Base-by-base conservation (phyloP, 305 asterid genomes). In the Fraxinus nigra region DNA sequence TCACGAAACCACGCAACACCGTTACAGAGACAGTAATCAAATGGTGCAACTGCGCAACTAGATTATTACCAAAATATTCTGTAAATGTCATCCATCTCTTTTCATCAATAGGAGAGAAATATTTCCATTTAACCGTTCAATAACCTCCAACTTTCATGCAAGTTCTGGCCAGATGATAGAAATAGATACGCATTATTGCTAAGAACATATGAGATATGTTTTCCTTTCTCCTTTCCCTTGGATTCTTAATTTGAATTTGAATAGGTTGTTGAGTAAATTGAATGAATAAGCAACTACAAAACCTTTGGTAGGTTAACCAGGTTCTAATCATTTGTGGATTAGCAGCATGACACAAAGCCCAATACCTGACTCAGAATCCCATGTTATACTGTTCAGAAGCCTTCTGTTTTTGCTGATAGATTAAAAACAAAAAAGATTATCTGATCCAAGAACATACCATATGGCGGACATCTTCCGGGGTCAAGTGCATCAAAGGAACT, bases 381-480 rank as follows among this genome's bases (percentile, higher is more conserved):
- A 59, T 26, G 69, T 77, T 48, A 79, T 72, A 28, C 74, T 5
- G 75, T 18, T 20, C 79, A 16, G 34, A 63, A 48, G 76, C 59
- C 26, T 37, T 28, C 77, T 59, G 13, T 59, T 83, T 63, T 75
- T 13, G 79, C 46, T 56, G 26, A 79, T 32, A 9, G 48, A 63
- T 16, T 14, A 72, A 37, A 7, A 70, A 65, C 2, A 65, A 51
- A 72, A 67, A 65, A 63, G 10, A 75, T 26, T 48, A 69, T 30
- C 78, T 43, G 56, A 85, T 77, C 75, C n/a, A 48, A 78, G 75
- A 65, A 82, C 93, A 84, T 90, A 96, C 99, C 99, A 96, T 96
- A 86, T 88, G 84, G 43, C 98, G 97, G 83, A 96, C 93, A 87
- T 96, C 98, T 85, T 93, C 98, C 24, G 97, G 89, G 63, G 95